Conservation (phyloP, 2,329 filamentous ascomycete species). For the Fusarium mexicanum region DNA sequence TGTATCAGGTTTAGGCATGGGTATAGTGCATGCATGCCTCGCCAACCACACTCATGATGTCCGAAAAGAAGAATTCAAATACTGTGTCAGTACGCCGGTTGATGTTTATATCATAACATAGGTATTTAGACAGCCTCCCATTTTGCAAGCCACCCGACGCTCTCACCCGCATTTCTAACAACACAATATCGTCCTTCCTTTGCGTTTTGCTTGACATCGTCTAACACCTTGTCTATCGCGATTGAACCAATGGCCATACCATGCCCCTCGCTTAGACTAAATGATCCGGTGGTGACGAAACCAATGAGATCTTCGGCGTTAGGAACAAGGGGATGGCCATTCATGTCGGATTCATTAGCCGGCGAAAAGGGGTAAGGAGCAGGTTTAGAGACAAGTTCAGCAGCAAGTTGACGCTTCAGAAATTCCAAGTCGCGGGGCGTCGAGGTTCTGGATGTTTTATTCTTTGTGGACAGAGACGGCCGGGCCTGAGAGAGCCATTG, state of each 20-base stretch:
- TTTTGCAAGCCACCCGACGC: conserved; percentile 77
- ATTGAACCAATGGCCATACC: conserved; percentile 81
- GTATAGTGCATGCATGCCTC: not conserved
- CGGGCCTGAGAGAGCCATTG: conserved; percentile 75
- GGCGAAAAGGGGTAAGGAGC: conserved; percentile 47
- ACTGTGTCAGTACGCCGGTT: not conserved
- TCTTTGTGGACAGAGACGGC: not conserved
- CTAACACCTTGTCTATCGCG: conserved; percentile 65
- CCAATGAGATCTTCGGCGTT: conserved; percentile 81
- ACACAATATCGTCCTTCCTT: conserved; percentile 73
- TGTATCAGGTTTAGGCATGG: not conserved
- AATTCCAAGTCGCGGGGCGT: conserved; percentile 46
- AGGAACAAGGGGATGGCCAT: conserved; percentile 74
- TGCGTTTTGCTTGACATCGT: conserved; percentile 42
- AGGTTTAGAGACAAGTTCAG: conserved; percentile 56
- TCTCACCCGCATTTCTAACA: conserved; percentile 82
- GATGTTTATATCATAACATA: not conserved
- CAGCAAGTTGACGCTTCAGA: conserved; percentile 57
- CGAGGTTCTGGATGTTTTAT: conserved; percentile 23
- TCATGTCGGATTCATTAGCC: conserved; percentile 52
- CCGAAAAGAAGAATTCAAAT: not conserved
- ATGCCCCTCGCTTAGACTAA: conserved; percentile 78
- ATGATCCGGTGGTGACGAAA: conserved; percentile 89
- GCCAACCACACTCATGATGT: not conserved
- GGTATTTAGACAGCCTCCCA: conserved; percentile 73